Evolutionary conservation across 148 eudicot species (phyloP), one percentile per base, ranked within the genome.

Genomic region (Simmondsia chinensis): DNA sequence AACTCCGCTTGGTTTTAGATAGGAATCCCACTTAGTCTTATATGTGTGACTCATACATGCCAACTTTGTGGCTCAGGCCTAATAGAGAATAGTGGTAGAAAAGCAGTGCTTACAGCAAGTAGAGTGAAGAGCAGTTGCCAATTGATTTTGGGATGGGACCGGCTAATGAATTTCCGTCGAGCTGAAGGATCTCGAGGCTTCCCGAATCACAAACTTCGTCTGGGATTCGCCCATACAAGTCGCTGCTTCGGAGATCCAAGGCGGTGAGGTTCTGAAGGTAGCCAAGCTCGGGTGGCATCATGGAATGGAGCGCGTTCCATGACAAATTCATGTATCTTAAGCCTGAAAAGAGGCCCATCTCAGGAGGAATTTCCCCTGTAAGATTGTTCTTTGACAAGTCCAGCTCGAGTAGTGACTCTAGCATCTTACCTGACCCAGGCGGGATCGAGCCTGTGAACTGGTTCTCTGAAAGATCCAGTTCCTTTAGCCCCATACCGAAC

Each of bases 81-180:
- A 4, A 1, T 0, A 36, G 11, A 2, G 4, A 20, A 48, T 27
- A 39, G n/a, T 4, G 5, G 0, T 11, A 33, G 4, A 26, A 7
- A 25, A 10, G n/a, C 47, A 39, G 46, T 33, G 70, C 99, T 86
- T 74, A 93, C 99, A 93, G 41, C 61, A 93, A 49, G 24, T 66
- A 70, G 29, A 93, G 94, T 21, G 94, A 82, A 1, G 96, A 79
- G 42, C 99, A 93, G 16, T 82, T 82, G 18, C 89, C 89, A 19
- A 93, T 83, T 17, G 68, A 78, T 45, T 69, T 32, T 15, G 99
- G 99, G 46, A 93, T 75, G 4, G 76, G 55, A 12, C 96, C 95
- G 15, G 72, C 66, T 59, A 93, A 71, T 2, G 61, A 60, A 60
- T 93, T 93, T 3, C 72, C 94, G 73, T 93, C 99, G 61, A 93